phyloP scores from a whole-genome alignment of 768 basidiomycete genomes.

The Fomitopsis serialis region DNA sequence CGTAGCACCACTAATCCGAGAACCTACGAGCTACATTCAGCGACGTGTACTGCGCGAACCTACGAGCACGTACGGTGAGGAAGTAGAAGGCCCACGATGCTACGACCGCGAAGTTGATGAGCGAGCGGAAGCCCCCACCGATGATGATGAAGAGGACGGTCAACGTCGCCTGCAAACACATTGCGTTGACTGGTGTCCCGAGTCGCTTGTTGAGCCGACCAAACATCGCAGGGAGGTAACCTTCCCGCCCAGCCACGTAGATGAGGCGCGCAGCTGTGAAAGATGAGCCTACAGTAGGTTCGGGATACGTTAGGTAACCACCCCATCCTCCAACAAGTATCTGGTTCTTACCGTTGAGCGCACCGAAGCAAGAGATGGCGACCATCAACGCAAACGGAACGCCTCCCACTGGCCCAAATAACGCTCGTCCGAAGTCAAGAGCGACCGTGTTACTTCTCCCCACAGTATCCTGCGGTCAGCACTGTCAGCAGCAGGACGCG shows the following conservation, averaged over 20 bases:
- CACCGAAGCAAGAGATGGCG: slow-evolving; percentile 92
- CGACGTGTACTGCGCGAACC: neutral
- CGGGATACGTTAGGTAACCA: neutral
- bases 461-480: slow-evolving; percentile 45
- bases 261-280: slow-evolving; percentile 82
- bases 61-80: slow-evolving; percentile 52
- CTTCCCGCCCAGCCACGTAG: slow-evolving; percentile 83
- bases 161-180: slow-evolving; percentile 69
- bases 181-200: slow-evolving; percentile 85
- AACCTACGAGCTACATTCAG: slow-evolving; percentile 43
- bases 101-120: slow-evolving; percentile 88
- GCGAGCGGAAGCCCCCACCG: slow-evolving; percentile 83
- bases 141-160: slow-evolving; percentile 76
- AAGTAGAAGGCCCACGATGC: slow-evolving; percentile 88
- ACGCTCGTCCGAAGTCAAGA: slow-evolving; percentile 83
- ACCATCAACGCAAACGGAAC: slow-evolving; percentile 87
- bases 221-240: slow-evolving; percentile 82
- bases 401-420: slow-evolving; percentile 87
- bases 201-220: slow-evolving; percentile 68
- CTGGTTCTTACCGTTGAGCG: slow-evolving; percentile 67
- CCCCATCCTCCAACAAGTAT: neutral
- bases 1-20: slow-evolving; percentile 84
- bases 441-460: slow-evolving; percentile 83
- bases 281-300: slow-evolving; percentile 44
- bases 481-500: neutral